Conservation (phyloP, 768 basidiomycete genomes). For the Sporobolomyces pararoseus region DNA sequence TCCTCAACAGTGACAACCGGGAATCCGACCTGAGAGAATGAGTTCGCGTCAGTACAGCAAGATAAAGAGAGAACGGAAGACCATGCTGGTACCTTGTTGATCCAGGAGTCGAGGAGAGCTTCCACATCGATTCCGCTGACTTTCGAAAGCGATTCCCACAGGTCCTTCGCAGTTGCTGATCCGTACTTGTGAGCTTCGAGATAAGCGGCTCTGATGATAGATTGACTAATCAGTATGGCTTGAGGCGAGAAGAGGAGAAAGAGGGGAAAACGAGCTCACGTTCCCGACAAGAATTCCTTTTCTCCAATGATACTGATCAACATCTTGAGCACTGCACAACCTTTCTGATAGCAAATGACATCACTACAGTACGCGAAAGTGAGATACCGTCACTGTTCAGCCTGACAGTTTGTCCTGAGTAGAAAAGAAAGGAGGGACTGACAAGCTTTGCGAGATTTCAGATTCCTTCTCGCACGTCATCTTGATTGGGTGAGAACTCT, state of each 20-base stretch:
- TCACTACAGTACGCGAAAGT: conserved; percentile 16
- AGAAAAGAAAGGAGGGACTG: too few species aligned
- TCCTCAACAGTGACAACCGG: conserved; percentile 85
- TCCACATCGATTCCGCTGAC: conserved; percentile 71
- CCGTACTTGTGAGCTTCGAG: conserved; percentile 78
- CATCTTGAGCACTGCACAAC: conserved; percentile 22
- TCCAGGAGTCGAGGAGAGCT: conserved; percentile 85
- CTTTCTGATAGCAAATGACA: conserved; percentile 27
- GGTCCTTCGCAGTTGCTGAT: conserved; percentile 75
- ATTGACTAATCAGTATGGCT: conserved; percentile 15
- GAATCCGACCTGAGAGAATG: conserved; percentile 61
- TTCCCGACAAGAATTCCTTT: conserved; percentile 54
- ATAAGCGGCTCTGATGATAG: conserved; percentile 83
- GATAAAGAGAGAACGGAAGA: too few species aligned
- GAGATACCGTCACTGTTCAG: too few species aligned
- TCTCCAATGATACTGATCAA: conserved; percentile 20
- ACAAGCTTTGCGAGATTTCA: conserved; percentile 29
- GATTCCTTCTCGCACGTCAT: conserved; percentile 70
- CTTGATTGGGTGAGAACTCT: conserved; percentile 88
- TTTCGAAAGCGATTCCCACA: conserved; percentile 78
- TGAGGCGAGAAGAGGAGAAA: too few species aligned
- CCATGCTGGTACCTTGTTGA: conserved; percentile 60
- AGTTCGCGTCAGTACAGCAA: too few species aligned
- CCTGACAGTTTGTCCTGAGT: too few species aligned
- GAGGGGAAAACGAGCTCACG: conserved; percentile 10